Base-by-base conservation (phyloP, 305 asterid genomes). In the Caryopteris hybrid region DNA sequence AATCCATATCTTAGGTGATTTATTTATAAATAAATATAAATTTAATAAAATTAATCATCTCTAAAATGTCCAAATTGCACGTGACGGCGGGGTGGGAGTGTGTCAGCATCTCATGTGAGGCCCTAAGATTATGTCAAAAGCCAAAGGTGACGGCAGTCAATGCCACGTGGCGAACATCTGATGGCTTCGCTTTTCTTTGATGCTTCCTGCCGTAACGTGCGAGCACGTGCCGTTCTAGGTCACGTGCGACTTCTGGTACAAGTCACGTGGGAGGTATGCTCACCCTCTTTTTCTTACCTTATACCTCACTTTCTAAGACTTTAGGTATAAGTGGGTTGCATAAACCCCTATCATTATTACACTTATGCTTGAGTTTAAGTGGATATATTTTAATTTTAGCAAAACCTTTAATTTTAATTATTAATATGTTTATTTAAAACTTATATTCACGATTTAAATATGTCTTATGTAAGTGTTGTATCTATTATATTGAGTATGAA, bases 101-200 rank as follows among this genome's bases (percentile, higher is more conserved):
- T 76, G 80, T 76, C 80, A 76, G 76, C 76, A 6, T 9, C 36
- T 76, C 80, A 71, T 52, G 80, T 76, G 79, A 68, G 16, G n/a
- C n/a, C n/a, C n/a, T n/a, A n/a, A n/a, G n/a, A n/a, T n/a, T n/a
- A n/a, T n/a, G n/a, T n/a, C n/a, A n/a, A n/a, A n/a, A n/a, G n/a
- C n/a, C n/a, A n/a, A n/a, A n/a, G n/a, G n/a, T n/a, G n/a, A n/a
- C n/a, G n/a, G n/a, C n/a, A n/a, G n/a, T n/a, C n/a, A n/a, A n/a
- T 2, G 64, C 60, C 81, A 76, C 74, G 71, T 66, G 74, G 60
- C 77, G 29, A 43, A 1, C 68, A 76, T 71, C 76, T 0, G 8
- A 42, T 8, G 66, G 45, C 25, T 33, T 0, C n/a, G 7, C 6
- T 3, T 50, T 17, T 3, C 57, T 51, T 61, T 14, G 63, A 66